These are phyloP conservation scores for Hanseniaspora valbyensis DNA, from an alignment of 805 yeast genomes.

Conservation along the genomic window DNA sequence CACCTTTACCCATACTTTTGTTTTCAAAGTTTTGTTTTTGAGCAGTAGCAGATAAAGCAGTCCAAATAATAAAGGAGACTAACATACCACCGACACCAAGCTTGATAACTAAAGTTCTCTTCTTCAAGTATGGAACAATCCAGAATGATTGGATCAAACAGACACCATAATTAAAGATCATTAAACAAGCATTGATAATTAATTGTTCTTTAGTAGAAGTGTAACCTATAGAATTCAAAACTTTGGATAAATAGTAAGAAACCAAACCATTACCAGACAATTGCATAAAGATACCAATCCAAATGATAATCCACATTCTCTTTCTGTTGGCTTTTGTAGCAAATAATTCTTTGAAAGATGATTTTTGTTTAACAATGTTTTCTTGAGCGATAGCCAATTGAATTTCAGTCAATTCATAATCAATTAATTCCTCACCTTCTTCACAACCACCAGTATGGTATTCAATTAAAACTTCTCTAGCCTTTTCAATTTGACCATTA, in stretches of 20 bases:
- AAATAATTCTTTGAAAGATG: conserved; percentile 35
- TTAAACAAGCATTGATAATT: conserved; percentile 41
- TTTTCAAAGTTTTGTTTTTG: conserved; percentile 34
- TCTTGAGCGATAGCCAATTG: conserved; percentile 34
- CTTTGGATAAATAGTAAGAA: conserved; percentile 41
- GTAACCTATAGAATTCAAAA: conserved; percentile 44
- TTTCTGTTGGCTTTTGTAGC: conserved; percentile 33
- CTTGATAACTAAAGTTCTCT: conserved; percentile 31
- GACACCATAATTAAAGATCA: conserved; percentile 36
- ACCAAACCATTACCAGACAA: conserved; percentile 44
- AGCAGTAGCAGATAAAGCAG: conserved; percentile 38
- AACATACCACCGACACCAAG: conserved; percentile 31
- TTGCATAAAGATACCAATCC: conserved; percentile 34
- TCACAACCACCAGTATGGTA: conserved; percentile 33
- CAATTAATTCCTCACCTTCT: conserved; percentile 30
- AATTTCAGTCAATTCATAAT: conserved; percentile 34
- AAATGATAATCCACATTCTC: conserved; percentile 31
- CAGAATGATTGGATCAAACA: conserved; percentile 27
- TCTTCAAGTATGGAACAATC: conserved; percentile 26
- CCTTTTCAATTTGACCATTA: conserved; percentile 35
- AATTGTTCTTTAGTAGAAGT: conserved; percentile 36
- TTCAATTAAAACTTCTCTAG: conserved; percentile 33
- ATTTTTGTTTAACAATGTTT: conserved; percentile 26
- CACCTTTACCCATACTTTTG: conserved; percentile 36
- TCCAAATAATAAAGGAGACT: conserved; percentile 34